Evolutionary conservation across 2,329 filamentous ascomycete species (phyloP).

Genomic region (Pyrenophora tritici-repentis): DNA sequence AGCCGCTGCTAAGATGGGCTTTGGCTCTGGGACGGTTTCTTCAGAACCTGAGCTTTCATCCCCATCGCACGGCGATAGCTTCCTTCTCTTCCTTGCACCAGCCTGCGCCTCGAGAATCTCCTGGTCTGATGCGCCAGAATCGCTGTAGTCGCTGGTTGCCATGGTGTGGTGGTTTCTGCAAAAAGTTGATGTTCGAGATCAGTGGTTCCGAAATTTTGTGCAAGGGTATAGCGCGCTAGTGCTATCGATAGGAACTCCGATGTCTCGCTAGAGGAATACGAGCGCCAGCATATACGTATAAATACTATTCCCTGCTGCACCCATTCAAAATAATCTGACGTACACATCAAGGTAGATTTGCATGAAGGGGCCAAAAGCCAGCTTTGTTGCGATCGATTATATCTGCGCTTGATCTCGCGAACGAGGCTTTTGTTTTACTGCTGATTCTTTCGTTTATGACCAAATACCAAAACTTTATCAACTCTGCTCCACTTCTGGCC

Average conservation of each 20-base stretch:
- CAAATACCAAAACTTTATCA: neutral
- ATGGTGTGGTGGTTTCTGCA: constrained; percentile 14
- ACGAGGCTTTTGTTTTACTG: too few species aligned
- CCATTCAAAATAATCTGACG: neutral
- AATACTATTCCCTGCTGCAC: neutral
- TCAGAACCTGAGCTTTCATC: constrained; percentile 25
- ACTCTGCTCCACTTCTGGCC: too few species aligned
- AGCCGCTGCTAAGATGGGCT: constrained; percentile 18
- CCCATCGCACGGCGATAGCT: constrained; percentile 30
- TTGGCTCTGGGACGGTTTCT: constrained; percentile 9
- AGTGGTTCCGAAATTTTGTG: constrained; percentile 34
- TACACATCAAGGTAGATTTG: neutral
- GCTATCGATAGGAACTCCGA: constrained; percentile 32
- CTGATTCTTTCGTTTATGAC: too few species aligned
- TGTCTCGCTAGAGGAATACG: too few species aligned
- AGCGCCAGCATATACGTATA: too few species aligned
- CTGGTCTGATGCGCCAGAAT: constrained; percentile 29
- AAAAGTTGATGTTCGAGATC: constrained; percentile 2
- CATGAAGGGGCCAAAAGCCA: too few species aligned
- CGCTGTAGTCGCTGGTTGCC: constrained; percentile 22
- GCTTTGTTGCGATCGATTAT: too few species aligned
- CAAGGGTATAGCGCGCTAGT: constrained; percentile 22
- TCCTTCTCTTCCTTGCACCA: constrained; percentile 46
- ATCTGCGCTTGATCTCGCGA: too few species aligned
- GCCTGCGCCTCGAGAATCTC: constrained; percentile 36